These are phyloP conservation scores for Ophiorrhiza pumila DNA, from an alignment of 257 asterid species.

Conservation along the genomic window DNA sequence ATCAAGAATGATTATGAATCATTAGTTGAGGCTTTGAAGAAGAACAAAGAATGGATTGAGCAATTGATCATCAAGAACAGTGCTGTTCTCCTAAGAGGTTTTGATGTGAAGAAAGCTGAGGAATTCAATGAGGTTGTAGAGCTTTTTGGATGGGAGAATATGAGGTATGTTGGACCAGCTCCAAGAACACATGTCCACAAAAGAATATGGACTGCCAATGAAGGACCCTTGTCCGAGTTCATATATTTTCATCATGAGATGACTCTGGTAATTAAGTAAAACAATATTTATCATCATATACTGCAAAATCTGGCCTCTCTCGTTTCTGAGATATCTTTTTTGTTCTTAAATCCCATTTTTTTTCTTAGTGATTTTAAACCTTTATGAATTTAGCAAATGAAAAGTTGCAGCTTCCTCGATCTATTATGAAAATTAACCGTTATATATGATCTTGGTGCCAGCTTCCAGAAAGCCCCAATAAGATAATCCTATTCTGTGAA, in stretches of 20 bases:
- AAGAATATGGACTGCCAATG: constrained; percentile 83
- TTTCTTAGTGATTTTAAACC: not conserved
- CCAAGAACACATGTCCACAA: constrained; percentile 75
- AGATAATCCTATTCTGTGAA: constrained; percentile 70
- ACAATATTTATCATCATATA: too few species aligned
- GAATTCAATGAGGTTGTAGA: constrained; percentile 74
- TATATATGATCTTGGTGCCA: constrained; percentile 18
- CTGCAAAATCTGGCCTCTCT: not conserved
- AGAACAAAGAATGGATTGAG: constrained; percentile 75
- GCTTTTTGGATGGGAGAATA: constrained; percentile 68
- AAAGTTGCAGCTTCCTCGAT: not conserved
- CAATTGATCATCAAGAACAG: constrained; percentile 68
- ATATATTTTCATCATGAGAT: constrained; percentile 84
- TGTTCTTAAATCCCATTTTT: not conserved
- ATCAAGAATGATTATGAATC: constrained; percentile 30
- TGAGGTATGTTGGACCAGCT: constrained; percentile 84
- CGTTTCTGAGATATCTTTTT: too few species aligned
- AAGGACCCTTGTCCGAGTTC: constrained; percentile 78
- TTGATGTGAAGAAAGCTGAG: constrained; percentile 51
- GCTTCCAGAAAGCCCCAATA: constrained; percentile 72
- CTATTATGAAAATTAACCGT: too few species aligned
- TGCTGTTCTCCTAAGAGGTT: constrained; percentile 67
- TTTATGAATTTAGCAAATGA: not conserved
- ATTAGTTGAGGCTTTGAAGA: constrained; percentile 35
- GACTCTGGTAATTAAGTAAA: constrained; percentile 59